These are phyloP conservation scores for Echeveria elegans DNA, from an alignment of 164 flowering plant genomes.

Conservation along the genomic window DNA sequence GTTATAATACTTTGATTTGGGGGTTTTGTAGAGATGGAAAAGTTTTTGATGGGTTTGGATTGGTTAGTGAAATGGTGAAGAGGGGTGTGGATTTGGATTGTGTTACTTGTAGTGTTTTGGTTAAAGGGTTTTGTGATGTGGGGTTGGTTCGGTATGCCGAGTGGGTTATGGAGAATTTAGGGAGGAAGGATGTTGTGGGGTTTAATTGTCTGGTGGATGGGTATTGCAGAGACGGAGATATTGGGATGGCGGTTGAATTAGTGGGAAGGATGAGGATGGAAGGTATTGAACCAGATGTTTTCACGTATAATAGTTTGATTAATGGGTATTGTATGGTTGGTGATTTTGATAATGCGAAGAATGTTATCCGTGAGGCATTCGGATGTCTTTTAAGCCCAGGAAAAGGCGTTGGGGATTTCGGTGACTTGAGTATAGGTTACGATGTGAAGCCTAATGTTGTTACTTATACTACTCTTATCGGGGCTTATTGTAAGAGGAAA, in stretches of 20 bases:
- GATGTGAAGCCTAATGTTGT: constrained; percentile 35
- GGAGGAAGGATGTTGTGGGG: constrained; percentile 34
- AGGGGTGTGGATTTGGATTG: constrained; percentile 41
- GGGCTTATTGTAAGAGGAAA: constrained; percentile 33
- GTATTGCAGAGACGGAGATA: constrained; percentile 41
- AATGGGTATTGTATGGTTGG: constrained; percentile 56
- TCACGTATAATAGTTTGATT: constrained; percentile 63
- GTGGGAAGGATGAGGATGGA: constrained; percentile 36
- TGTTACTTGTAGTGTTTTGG: constrained; percentile 54
- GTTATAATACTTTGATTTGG: constrained; percentile 71
- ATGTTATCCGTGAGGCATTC: constrained; percentile 40
- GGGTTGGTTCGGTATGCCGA: constrained; percentile 45
- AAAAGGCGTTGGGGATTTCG: background rate
- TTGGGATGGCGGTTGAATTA: constrained; percentile 30
- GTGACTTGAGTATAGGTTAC: constrained; percentile 9
- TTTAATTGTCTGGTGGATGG: constrained; percentile 59
- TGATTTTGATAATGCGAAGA: constrained; percentile 45
- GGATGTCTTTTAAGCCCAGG: background rate
- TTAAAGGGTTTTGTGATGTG: constrained; percentile 56
- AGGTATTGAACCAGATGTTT: constrained; percentile 45
- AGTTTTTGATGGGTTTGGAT: constrained; percentile 42
- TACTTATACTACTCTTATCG: constrained; percentile 58
- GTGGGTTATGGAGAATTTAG: constrained; percentile 32
- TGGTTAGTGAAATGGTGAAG: constrained; percentile 69
- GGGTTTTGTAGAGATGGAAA: constrained; percentile 54